Base-by-base conservation (phyloP, 1,139 yeast species). In the Arxiozyma slooffiae region DNA sequence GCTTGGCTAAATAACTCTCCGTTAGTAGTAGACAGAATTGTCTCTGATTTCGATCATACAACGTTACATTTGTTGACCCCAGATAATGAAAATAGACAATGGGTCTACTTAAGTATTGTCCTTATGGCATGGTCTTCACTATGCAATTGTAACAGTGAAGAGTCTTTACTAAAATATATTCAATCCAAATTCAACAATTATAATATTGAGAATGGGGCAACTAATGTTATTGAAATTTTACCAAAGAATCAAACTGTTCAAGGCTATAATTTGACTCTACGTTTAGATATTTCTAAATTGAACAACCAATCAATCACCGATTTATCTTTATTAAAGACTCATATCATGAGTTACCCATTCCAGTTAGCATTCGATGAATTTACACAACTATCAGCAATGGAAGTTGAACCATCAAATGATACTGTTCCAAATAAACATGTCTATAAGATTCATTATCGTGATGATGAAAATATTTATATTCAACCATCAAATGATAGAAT, bases 401-500 rank as follows among this genome's bases (percentile, higher is more conserved):
- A 73, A 41, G 62, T 66, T n/a, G 69, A 72, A 14, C 60, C 72
- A 21, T 17, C 41, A 20, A 22, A 48, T 16, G 41, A 38, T 34
- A 42, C 37, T 1, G 17, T 48, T 23, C 22, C 46, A 52, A 7
- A n/a, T n/a, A n/a, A n/a, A n/a, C n/a, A n/a, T n/a, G n/a, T 89
- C 18, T 78, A 86, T 69, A 82, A 82, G 34, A 75, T 92, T 55
- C 81, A 84, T 67, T 92, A 94, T 71, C 82, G 99, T 65, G 97
- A 94, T 49, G 92, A 86, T 59, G 99, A 92, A 68, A 80, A 89
- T 52, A 88, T 92, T 62, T 92, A 80, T 67, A 82, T 94, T 63
- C 85, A 84, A 69, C 96, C 99, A 4, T 82, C 95, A 38, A 88
- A 85, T 65, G 99, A 92, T 69, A 81, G 99, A 67, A 96, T 94